These are phyloP conservation scores for Epicoccum nigrum DNA, from an alignment of 2,329 filamentous ascomycete genomes.

Conservation along the genomic window DNA sequence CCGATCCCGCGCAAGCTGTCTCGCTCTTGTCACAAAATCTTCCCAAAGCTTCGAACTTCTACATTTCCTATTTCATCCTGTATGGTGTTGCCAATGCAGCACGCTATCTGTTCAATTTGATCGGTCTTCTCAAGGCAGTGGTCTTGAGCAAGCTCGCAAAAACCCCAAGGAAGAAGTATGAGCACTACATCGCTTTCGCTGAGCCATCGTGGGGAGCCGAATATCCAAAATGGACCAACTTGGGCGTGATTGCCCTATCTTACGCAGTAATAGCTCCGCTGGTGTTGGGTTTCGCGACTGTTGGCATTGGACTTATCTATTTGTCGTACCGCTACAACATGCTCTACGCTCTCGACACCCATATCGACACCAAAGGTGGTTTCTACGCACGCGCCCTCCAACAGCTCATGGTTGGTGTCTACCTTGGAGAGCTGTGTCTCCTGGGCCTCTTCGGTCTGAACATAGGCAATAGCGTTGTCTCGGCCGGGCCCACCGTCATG, in stretches of 20 bases:
- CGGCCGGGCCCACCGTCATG: constrained; percentile 42
- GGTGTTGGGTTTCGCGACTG: not conserved
- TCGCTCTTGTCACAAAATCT: not conserved
- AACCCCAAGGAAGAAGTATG: not conserved
- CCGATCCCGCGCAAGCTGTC: not conserved
- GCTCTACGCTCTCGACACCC: constrained; percentile 78
- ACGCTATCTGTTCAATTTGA: not conserved
- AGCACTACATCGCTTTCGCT: not conserved
- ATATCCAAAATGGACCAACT: not conserved
- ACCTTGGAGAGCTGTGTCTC: constrained; percentile 80
- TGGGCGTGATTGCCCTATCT: not conserved
- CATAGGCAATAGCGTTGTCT: constrained; percentile 21
- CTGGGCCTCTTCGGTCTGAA: constrained; percentile 74
- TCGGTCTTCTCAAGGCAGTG: not conserved
- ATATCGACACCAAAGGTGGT: constrained; percentile 85
- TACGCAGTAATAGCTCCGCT: not conserved
- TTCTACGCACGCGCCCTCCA: constrained; percentile 87
- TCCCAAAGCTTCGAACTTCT: not conserved
- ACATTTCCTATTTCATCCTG: not conserved
- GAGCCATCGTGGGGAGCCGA: not conserved
- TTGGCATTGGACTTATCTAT: not conserved
- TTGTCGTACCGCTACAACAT: constrained; percentile 89
- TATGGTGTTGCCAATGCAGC: not conserved
- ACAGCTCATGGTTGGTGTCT: constrained; percentile 82
- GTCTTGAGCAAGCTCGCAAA: not conserved